phyloP scores from a whole-genome alignment of 1,139 yeast species.

The Blastobotrys arbuscula region DNA sequence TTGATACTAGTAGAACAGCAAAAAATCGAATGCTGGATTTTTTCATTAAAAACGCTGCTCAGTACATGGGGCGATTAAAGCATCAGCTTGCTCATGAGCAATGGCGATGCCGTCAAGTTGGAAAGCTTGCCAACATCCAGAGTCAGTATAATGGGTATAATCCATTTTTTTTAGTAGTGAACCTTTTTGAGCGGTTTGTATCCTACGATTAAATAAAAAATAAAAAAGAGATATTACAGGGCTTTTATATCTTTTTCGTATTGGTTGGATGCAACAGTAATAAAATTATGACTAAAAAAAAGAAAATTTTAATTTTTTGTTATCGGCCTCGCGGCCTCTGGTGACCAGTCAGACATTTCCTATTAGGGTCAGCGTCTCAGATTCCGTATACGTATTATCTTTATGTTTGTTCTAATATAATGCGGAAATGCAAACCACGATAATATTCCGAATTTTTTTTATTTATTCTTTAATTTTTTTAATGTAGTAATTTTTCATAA shows the following conservation, averaged over 20 bases:
- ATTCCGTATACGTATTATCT: background rate
- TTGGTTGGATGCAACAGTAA: background rate
- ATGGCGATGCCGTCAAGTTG: background rate
- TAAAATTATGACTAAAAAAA: too few species aligned
- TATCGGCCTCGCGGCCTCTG: background rate
- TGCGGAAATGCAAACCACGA: background rate
- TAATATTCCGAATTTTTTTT: background rate
- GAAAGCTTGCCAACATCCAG: background rate
- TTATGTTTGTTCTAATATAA: background rate
- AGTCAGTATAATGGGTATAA: background rate
- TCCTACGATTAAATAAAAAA: background rate
- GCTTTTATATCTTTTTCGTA: background rate
- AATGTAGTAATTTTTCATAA: background rate
- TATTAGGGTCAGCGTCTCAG: too few species aligned
- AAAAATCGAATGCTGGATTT: background rate
- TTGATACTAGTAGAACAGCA: too few species aligned
- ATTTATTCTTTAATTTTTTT: background rate
- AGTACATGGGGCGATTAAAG: background rate
- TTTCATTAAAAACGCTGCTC: slow-evolving; percentile 5
- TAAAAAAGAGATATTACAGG: background rate
- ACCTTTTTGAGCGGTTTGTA: too few species aligned
- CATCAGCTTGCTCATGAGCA: background rate
- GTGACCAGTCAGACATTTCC: slow-evolving; percentile 2
- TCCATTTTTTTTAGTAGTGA: too few species aligned
- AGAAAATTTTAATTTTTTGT: too few species aligned